Conservation (phyloP, 495 filamentous ascomycete genomes). For the Echria macrotheca region DNA sequence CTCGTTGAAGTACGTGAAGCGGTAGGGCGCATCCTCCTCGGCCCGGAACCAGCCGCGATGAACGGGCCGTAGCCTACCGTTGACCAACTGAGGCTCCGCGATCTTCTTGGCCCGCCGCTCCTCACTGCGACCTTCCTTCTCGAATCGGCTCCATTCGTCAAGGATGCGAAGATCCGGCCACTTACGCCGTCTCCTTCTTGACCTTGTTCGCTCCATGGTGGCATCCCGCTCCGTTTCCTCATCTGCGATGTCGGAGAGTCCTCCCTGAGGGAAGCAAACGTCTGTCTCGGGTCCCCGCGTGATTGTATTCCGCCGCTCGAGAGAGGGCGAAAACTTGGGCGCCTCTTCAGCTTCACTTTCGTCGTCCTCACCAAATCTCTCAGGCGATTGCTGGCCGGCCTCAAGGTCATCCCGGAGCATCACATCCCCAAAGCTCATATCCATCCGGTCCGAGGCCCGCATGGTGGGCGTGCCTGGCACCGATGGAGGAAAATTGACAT, state of each 20-base stretch:
- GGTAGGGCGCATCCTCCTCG: slow-evolving; percentile 86
- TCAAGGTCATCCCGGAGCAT: slow-evolving; percentile 60
- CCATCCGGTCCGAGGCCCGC: slow-evolving; percentile 42
- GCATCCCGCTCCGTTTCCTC: slow-evolving; percentile 53
- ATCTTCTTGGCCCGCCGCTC: slow-evolving; percentile 87
- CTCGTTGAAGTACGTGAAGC: slow-evolving; percentile 98
- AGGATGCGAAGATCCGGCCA: slow-evolving; percentile 63
- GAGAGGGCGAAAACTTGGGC: slow-evolving; percentile 20
- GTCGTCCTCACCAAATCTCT: slow-evolving; percentile 24
- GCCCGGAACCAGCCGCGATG: slow-evolving; percentile 80
- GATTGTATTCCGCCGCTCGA: slow-evolving; percentile 44
- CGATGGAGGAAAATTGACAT: slow-evolving; percentile 97
- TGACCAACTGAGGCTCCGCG: slow-evolving; percentile 85
- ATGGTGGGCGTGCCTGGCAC: slow-evolving; percentile 70
- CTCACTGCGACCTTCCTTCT: slow-evolving; percentile 85
- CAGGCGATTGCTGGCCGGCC: slow-evolving; percentile 23
- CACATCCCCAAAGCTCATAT: slow-evolving; percentile 71
- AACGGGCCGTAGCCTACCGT: slow-evolving; percentile 73
- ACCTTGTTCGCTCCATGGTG: slow-evolving; percentile 30
- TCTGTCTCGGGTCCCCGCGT: slow-evolving; percentile 66
- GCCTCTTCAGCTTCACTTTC: slow-evolving; percentile 29
- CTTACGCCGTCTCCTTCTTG: slow-evolving; percentile 50
- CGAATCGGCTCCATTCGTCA: slow-evolving; percentile 85
- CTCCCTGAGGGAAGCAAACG: slow-evolving; percentile 85
- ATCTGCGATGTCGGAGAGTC: slow-evolving; percentile 69